Conservation (phyloP, 306 rosid genomes). For the Quercus engelmannii region DNA sequence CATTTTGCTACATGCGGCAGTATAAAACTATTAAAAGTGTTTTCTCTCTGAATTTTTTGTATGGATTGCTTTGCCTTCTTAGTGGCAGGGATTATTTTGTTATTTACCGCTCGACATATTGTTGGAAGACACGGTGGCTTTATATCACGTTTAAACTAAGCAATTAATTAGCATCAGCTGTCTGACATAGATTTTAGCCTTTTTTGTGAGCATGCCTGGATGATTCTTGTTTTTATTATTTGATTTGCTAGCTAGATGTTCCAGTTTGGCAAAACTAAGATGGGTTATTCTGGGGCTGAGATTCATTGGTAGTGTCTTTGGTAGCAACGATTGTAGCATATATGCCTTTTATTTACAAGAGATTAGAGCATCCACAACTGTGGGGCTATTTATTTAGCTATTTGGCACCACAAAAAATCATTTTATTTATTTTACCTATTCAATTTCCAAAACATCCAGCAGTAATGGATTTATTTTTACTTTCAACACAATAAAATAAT, state of each 20-base stretch:
- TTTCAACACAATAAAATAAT: too few relatives aligned
- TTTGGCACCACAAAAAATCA: too few relatives aligned
- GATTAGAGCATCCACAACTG: not conserved
- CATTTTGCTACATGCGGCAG: not conserved
- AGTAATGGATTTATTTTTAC: too few relatives aligned
- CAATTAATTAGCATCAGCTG: not conserved
- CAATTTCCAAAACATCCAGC: too few relatives aligned
- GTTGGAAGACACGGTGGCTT: not conserved
- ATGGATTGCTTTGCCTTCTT: conserved; percentile 6
- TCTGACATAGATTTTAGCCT: not conserved
- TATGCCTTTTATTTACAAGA: not conserved
- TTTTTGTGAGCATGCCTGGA: not conserved
- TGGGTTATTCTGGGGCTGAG: too few relatives aligned
- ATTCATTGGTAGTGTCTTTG: not conserved
- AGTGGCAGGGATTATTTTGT: conserved; percentile 12
- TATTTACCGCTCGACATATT: not conserved
- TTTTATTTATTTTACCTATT: too few relatives aligned
- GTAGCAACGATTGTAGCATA: not conserved
- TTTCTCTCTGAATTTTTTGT: not conserved
- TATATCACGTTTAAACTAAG: not conserved
- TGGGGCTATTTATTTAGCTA: too few relatives aligned
- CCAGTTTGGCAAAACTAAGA: not conserved
- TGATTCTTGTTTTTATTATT: not conserved
- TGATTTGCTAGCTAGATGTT: not conserved
- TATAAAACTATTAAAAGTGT: not conserved